Evolutionary conservation across 805 yeast species (phyloP).

Genomic region (Barnettozyma pratensis): DNA sequence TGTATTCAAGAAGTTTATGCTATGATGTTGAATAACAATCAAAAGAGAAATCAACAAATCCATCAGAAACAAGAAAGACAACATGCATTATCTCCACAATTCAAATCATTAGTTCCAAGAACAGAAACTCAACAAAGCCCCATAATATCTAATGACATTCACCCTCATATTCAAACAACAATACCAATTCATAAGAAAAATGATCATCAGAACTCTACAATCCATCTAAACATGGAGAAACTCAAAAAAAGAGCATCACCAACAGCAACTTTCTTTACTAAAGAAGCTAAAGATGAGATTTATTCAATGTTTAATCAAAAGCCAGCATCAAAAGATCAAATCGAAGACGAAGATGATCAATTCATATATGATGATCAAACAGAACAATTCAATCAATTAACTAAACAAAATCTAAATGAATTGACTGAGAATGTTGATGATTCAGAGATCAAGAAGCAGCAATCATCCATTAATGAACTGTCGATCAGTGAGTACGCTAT

Average conservation of each 20-base stretch:
- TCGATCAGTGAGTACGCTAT: conserved; percentile 17
- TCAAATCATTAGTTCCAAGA: conserved; percentile 9
- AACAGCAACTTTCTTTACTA: conserved; percentile 72
- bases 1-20: conserved; percentile 66
- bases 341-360: conserved; percentile 16
- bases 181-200: not conserved
- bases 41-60: conserved; percentile 7
- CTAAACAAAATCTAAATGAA: conserved; percentile 25
- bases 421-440: conserved; percentile 27
- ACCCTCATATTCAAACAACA: not conserved
- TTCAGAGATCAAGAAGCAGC: not conserved
- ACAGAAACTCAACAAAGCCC: not conserved
- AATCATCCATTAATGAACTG: not conserved
- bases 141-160: too few species aligned
- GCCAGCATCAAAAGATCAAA: conserved; percentile 29
- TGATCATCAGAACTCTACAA: conserved; percentile 11
- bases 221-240: conserved; percentile 11
- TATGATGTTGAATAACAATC: conserved; percentile 14
- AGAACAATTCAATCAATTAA: conserved; percentile 29
- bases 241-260: conserved; percentile 52
- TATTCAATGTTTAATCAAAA: conserved; percentile 69
- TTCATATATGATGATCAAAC: conserved; percentile 27
- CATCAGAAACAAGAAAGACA: not conserved
- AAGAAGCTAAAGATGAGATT: conserved; percentile 70
- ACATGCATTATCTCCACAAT: conserved; percentile 5